Evolutionary conservation across 305 asterid genomes (phyloP).

Genomic region (Solanum hybrid): DNA sequence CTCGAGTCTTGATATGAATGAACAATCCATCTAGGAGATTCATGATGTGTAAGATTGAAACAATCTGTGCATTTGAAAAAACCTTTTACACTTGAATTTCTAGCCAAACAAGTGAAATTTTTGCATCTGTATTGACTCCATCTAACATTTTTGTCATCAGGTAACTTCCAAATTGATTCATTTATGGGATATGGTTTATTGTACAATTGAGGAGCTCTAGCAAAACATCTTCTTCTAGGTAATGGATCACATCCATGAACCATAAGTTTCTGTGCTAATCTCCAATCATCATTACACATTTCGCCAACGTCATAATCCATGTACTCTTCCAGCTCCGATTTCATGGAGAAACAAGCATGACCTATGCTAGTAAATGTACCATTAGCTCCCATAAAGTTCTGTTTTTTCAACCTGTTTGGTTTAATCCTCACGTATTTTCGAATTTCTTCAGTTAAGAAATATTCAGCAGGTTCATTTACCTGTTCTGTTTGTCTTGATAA

Average conservation of each 20-base stretch:
- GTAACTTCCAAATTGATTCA: slow-evolving; percentile 45
- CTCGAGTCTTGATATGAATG: slow-evolving; percentile 22
- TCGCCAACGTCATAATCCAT: slow-evolving; percentile 57
- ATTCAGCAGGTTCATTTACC: slow-evolving; percentile 14
- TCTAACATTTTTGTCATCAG: slow-evolving; percentile 41
- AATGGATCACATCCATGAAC: slow-evolving; percentile 66
- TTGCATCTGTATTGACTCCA: slow-evolving; percentile 54
- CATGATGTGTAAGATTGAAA: slow-evolving; percentile 47
- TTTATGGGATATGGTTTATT: slow-evolving; percentile 25
- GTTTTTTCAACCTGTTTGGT: slow-evolving; percentile 48
- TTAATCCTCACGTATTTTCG: slow-evolving; percentile 37
- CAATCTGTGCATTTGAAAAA: slow-evolving; percentile 54
- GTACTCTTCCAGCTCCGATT: slow-evolving; percentile 38
- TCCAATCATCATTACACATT: slow-evolving; percentile 59
- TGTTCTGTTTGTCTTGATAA: not conserved
- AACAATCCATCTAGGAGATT: slow-evolving; percentile 39
- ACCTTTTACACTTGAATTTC: slow-evolving; percentile 30
- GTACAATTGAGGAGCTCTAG: slow-evolving; percentile 46
- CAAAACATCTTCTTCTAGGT: slow-evolving; percentile 49
- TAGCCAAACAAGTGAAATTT: slow-evolving; percentile 43
- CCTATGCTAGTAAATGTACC: slow-evolving; percentile 56
- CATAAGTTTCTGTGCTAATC: slow-evolving; percentile 39
- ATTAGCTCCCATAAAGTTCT: slow-evolving; percentile 59
- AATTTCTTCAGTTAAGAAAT: slow-evolving; percentile 48
- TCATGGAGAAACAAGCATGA: slow-evolving; percentile 45